Conservation (phyloP, 768 basidiomycete genomes). For the Galerina marginata region DNA sequence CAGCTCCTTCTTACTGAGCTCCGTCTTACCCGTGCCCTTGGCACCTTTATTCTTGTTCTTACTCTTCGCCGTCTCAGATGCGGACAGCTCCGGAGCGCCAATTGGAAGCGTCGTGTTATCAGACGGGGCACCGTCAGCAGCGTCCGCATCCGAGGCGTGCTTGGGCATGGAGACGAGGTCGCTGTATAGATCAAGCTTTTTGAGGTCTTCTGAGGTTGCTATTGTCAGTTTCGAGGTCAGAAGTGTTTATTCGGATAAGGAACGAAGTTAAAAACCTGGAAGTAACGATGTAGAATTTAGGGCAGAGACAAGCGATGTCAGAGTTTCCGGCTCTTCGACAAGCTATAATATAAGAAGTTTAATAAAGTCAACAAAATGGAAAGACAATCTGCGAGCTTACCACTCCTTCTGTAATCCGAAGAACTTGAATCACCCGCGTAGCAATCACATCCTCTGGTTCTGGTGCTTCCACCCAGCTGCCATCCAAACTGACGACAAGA, state of each 20-base stretch:
- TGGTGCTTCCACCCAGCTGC: constrained; percentile 37
- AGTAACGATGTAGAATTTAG: constrained; percentile 53
- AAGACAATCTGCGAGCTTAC: constrained; percentile 32
- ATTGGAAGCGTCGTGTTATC: constrained; percentile 20
- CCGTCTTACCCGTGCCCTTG: constrained; percentile 22
- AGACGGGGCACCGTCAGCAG: background rate
- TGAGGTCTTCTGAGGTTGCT: constrained; percentile 57
- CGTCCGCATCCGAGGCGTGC: constrained; percentile 27
- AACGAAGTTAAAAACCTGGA: constrained; percentile 44
- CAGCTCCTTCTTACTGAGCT: constrained; percentile 51
- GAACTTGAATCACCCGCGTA: constrained; percentile 28
- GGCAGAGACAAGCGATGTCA: constrained; percentile 40
- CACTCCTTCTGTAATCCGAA: constrained; percentile 42
- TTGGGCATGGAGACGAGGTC: constrained; percentile 67
- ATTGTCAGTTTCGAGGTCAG: background rate
- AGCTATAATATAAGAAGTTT: constrained; percentile 34
- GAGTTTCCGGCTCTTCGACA: constrained; percentile 30
- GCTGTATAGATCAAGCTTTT: constrained; percentile 64
- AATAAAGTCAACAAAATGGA: background rate
- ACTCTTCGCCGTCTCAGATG: constrained; percentile 25
- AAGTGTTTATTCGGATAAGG: background rate
- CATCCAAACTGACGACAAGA: constrained; percentile 58
- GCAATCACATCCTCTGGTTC: constrained; percentile 1
- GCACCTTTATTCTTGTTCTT: background rate
- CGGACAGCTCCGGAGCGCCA: constrained; percentile 30